These are phyloP conservation scores for Endothia cerciana DNA, from an alignment of 2,329 filamentous ascomycete species.

Conservation along the genomic window DNA sequence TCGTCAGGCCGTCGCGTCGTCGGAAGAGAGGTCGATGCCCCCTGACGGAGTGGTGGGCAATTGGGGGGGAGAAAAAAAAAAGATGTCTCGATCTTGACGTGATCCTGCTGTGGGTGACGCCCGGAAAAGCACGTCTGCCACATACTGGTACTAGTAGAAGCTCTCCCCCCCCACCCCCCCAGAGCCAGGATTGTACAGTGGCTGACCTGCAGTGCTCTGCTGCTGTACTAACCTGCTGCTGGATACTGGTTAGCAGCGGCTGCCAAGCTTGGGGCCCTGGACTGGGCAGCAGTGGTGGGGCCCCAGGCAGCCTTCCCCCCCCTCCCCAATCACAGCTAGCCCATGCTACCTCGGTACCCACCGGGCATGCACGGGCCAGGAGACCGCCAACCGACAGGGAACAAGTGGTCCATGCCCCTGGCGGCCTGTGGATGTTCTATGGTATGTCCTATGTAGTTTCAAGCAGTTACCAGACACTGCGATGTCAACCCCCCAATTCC, in stretches of 20 bases:
- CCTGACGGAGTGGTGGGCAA: background rate
- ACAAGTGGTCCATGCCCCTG: constrained; percentile 14
- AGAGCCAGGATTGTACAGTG: background rate
- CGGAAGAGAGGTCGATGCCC: constrained; percentile 1
- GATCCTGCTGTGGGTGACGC: constrained; percentile 5
- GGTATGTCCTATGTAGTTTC: background rate
- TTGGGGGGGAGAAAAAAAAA: background rate
- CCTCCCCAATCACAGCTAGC: background rate
- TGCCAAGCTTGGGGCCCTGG: background rate
- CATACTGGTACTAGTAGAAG: too few species aligned
- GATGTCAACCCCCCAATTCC: too few species aligned
- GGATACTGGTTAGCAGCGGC: background rate
- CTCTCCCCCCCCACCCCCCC: constrained; percentile 1
- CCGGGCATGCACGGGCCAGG: constrained; percentile 14
- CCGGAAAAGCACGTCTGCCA: constrained; percentile 2
- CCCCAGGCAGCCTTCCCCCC: background rate
- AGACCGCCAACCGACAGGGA: constrained; percentile 12
- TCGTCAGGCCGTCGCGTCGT: constrained; percentile 13
- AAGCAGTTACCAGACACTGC: too few species aligned
- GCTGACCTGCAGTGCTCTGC: constrained; percentile 3
- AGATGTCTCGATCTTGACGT: background rate
- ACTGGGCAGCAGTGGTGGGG: constrained; percentile 5
- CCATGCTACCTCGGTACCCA: background rate
- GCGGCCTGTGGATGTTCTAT: background rate
- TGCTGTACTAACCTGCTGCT: background rate